These are phyloP conservation scores for Immersiporthe knoxdaviesiana DNA, from an alignment of 2,329 filamentous ascomycete species.

Conservation along the genomic window DNA sequence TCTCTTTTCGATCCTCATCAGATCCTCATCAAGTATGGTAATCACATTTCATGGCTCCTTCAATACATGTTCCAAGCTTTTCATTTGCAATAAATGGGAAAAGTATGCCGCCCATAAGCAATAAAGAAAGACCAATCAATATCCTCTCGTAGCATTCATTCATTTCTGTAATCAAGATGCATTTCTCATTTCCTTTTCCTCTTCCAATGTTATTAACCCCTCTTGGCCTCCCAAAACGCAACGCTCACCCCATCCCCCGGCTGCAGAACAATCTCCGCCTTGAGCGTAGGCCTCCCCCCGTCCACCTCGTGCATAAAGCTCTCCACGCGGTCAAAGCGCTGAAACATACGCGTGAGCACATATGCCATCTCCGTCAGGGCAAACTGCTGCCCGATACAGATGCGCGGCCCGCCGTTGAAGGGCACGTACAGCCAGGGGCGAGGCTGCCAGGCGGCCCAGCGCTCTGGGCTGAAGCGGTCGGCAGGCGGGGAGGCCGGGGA, in stretches of 20 bases:
- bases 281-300: slow-evolving; percentile 56
- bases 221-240: slow-evolving; percentile 55
- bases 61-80: too few species aligned
- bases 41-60: too few species aligned
- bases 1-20: background rate
- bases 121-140: background rate
- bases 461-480: slow-evolving; percentile 63
- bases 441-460: slow-evolving; percentile 67
- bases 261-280: slow-evolving; percentile 62
- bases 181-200: too few species aligned
- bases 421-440: slow-evolving; percentile 73
- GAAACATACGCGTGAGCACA: slow-evolving; percentile 71
- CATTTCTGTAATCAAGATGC: too few species aligned
- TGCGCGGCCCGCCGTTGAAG: slow-evolving; percentile 74
- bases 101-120: too few species aligned
- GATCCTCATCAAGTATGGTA: too few species aligned
- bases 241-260: slow-evolving; percentile 63
- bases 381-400: slow-evolving; percentile 81
- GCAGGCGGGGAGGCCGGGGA: slow-evolving; percentile 51
- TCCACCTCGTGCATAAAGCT: slow-evolving; percentile 60
- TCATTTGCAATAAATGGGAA: too few species aligned
- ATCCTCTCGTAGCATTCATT: too few species aligned
- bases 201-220: slow-evolving; percentile 22
- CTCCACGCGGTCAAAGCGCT: slow-evolving; percentile 68
- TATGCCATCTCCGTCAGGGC: slow-evolving; percentile 78